Evolutionary conservation across 306 rosid species (phyloP).

Genomic region (Castanea crenata): DNA sequence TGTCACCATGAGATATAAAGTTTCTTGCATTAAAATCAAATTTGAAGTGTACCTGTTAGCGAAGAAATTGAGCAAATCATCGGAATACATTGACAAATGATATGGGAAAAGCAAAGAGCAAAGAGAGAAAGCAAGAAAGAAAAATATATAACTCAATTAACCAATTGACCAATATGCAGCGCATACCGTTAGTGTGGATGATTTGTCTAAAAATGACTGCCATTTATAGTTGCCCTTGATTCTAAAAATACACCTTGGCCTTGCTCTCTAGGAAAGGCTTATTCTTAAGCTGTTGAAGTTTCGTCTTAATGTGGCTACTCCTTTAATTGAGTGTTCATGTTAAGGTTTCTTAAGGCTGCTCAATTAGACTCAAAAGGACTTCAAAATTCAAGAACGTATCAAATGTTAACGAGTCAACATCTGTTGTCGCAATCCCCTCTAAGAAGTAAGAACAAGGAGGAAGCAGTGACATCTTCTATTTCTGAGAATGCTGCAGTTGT

Average conservation of each 20-base stretch:
- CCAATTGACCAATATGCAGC: conserved; percentile 72
- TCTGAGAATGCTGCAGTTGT: conserved; percentile 22
- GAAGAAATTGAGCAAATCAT: conserved; percentile 15
- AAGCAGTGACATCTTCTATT: conserved; percentile 30
- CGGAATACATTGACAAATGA: background rate
- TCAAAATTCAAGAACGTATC: conserved; percentile 37
- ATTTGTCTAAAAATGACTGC: background rate
- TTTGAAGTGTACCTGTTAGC: conserved; percentile 72
- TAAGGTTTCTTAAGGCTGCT: conserved; percentile 88
- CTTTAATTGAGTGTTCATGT: conserved; percentile 63
- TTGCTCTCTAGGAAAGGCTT: conserved; percentile 62
- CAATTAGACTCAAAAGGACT: conserved; percentile 51
- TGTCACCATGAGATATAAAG: conserved; percentile 68
- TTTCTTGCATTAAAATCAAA: conserved; percentile 87
- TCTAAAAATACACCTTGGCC: conserved; percentile 10
- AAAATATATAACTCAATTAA: conserved; percentile 36
- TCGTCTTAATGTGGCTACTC: conserved; percentile 76
- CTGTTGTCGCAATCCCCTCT: no score
- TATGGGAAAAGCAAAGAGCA: background rate
- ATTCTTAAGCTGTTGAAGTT: conserved; percentile 71
- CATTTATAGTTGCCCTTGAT: background rate
- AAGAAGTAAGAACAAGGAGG: conserved; percentile 19
- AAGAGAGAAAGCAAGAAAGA: background rate
- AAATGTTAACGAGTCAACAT: conserved; percentile 24
- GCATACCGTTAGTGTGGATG: background rate